Conservation (phyloP, 768 basidiomycete species). For the Piloderma croceum region DNA sequence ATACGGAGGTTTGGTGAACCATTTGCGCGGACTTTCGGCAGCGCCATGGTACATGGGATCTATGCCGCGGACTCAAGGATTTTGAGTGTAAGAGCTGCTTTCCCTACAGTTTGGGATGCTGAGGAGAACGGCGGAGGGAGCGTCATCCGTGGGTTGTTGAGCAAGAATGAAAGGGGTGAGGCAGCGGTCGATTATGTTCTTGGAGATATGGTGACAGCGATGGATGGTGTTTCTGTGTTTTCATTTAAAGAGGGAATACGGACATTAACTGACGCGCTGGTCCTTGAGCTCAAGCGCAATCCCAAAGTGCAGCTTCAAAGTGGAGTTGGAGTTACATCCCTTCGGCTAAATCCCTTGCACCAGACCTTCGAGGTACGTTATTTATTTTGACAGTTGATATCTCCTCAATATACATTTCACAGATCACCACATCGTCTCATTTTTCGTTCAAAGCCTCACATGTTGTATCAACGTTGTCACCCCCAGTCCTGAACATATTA, state of each 20-base stretch:
- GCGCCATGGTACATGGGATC: conserved; percentile 84
- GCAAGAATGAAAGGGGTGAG: conserved; percentile 13
- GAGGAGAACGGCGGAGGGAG: conserved; percentile 67
- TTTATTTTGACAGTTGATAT: no score
- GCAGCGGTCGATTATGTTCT: conserved; percentile 36
- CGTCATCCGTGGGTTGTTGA: conserved; percentile 55
- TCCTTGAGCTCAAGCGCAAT: conserved; percentile 38
- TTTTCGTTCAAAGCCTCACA: conserved; percentile 49
- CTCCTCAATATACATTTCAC: no score
- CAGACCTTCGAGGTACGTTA: conserved; percentile 32
- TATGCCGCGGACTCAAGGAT: conserved; percentile 81
- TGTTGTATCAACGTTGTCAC: conserved; percentile 72
- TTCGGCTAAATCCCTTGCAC: conserved; percentile 29
- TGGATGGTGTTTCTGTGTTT: conserved; percentile 68
- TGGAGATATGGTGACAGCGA: conserved; percentile 40
- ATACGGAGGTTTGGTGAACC: conserved; percentile 63
- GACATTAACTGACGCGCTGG: conserved; percentile 56
- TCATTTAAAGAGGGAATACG: conserved; percentile 77
- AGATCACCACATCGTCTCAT: no score
- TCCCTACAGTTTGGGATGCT: conserved; percentile 66
- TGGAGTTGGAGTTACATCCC: conserved; percentile 33
- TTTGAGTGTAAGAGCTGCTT: conserved; percentile 72
- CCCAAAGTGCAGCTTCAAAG: conserved; percentile 56
- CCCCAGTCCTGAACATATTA: conserved; percentile 46
- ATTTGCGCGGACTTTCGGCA: conserved; percentile 72